A percentile compares a stretch with the other conserved stretches of the same genome.
Evolutionary conservation across 176 grass and related monocot genomes (phyloP).

Genomic region (Poa annua): DNA sequence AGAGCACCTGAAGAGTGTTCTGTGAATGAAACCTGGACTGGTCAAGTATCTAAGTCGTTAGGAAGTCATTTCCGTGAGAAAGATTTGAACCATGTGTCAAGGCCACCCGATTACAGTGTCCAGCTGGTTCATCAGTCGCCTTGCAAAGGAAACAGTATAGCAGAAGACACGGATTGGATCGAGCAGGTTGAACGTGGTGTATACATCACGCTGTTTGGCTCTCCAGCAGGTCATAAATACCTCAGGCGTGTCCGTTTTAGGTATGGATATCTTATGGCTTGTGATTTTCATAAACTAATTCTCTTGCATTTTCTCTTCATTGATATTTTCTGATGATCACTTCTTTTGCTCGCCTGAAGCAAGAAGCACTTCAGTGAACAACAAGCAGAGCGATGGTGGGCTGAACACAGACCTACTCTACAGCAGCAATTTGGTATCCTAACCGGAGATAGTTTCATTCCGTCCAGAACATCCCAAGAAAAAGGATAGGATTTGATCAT

Average conservation of each 20-base stretch:
- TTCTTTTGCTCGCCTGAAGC: constrained; percentile 46
- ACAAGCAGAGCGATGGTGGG: constrained; percentile 71
- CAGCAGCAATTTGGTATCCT: constrained; percentile 60
- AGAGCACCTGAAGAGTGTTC: constrained; percentile 41
- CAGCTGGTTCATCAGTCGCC: constrained; percentile 11
- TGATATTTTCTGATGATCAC: background rate
- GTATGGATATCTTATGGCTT: constrained; percentile 33
- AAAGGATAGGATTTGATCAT: constrained; percentile 38
- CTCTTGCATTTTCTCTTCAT: background rate
- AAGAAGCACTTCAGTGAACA: constrained; percentile 68
- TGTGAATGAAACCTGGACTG: background rate
- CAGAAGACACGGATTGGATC: constrained; percentile 55
- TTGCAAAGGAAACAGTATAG: constrained; percentile 44
- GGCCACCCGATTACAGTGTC: constrained; percentile 42
- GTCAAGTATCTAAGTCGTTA: constrained; percentile 40
- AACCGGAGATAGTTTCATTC: constrained; percentile 43
- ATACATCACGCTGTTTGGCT: constrained; percentile 63
- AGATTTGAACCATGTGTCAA: constrained; percentile 21
- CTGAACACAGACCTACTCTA: constrained; percentile 51
- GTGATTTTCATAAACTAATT: background rate
- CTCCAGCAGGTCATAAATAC: constrained; percentile 54
- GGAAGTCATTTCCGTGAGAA: constrained; percentile 36
- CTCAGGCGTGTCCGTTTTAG: constrained; percentile 67
- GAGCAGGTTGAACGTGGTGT: constrained; percentile 75
- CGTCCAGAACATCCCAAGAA: constrained; percentile 2